phyloP scores from a whole-genome alignment of 2,329 filamentous ascomycete species.

The Ceratocystis destructans region DNA sequence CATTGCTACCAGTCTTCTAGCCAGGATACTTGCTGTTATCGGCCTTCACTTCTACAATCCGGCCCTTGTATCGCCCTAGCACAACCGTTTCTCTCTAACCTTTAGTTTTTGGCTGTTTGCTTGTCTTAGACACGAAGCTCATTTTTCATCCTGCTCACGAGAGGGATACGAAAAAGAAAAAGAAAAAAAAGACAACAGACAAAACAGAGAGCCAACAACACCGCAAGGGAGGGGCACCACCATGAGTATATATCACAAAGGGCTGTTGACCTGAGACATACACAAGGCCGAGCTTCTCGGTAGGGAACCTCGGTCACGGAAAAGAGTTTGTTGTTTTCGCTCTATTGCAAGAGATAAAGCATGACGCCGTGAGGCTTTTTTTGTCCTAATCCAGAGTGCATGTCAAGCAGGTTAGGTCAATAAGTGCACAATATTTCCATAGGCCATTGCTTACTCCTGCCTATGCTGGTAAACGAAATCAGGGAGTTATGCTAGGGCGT shows the following conservation, averaged over 20 bases:
- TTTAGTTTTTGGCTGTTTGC: background rate
- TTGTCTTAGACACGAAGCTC: background rate
- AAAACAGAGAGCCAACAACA: background rate
- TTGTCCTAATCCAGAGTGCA: too few species aligned
- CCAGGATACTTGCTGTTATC: too few species aligned
- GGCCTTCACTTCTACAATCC: background rate
- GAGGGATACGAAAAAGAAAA: background rate
- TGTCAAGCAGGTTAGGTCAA: too few species aligned
- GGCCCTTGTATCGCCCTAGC: background rate
- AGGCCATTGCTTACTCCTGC: too few species aligned
- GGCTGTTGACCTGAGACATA: background rate
- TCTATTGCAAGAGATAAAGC: background rate
- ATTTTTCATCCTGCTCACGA: too few species aligned
- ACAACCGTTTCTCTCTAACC: too few species aligned
- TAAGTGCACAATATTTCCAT: too few species aligned
- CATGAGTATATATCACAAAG: background rate
- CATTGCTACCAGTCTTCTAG: too few species aligned
- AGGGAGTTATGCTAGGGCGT: background rate
- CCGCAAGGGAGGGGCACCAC: background rate
- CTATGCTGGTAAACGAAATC: background rate
- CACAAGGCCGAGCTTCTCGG: background rate
- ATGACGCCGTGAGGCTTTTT: slow-evolving; percentile 4
- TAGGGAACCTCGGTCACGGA: background rate
- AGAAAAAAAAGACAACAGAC: background rate
- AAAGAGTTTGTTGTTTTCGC: background rate